These are phyloP conservation scores for Tolypocladium paradoxum DNA, from an alignment of 2,329 filamentous ascomycete genomes.

Conservation along the genomic window DNA sequence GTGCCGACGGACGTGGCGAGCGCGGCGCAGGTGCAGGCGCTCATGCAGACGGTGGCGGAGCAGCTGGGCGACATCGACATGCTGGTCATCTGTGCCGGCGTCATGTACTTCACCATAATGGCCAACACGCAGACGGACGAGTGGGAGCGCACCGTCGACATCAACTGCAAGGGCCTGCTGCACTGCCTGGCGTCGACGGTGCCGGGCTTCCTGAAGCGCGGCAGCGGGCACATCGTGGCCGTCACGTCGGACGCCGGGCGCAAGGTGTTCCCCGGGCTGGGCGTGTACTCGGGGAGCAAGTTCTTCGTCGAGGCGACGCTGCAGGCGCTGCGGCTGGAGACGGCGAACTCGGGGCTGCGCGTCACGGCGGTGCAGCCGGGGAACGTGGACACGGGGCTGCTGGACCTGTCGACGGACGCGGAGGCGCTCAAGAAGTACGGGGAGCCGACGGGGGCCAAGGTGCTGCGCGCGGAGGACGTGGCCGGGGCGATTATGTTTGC, in stretches of 20 bases:
- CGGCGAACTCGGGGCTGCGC: conserved; percentile 59
- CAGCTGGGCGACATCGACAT: conserved; percentile 66
- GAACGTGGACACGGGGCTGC: conserved; percentile 62
- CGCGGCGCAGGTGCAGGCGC: conserved; percentile 51
- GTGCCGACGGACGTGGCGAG: conserved; percentile 65
- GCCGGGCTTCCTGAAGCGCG: conserved; percentile 59
- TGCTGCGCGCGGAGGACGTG: conserved; percentile 63
- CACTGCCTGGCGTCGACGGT: conserved; percentile 61
- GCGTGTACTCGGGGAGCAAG: conserved; percentile 74
- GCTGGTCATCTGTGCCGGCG: conserved; percentile 68
- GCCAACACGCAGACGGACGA: conserved; percentile 61
- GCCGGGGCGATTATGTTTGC: conserved; percentile 65
- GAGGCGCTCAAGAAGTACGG: conserved; percentile 74
- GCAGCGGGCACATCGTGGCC: conserved; percentile 62
- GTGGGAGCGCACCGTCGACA: conserved; percentile 74
- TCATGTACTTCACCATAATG: conserved; percentile 90
- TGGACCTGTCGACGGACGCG: conserved; percentile 63
- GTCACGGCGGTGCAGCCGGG: conserved; percentile 70
- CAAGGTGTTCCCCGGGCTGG: conserved; percentile 71
- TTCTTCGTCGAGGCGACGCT: conserved; percentile 78
- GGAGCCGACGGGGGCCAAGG: conserved; percentile 62
- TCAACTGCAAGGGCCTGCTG: conserved; percentile 76
- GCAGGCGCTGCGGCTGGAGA: conserved; percentile 66
- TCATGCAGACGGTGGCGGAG: conserved; percentile 47
- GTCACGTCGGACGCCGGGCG: conserved; percentile 75